Evolutionary conservation across 2,329 filamentous ascomycete genomes (phyloP), one percentile per base, ranked within the genome.

Genomic region (Magnaporthales sp.): DNA sequence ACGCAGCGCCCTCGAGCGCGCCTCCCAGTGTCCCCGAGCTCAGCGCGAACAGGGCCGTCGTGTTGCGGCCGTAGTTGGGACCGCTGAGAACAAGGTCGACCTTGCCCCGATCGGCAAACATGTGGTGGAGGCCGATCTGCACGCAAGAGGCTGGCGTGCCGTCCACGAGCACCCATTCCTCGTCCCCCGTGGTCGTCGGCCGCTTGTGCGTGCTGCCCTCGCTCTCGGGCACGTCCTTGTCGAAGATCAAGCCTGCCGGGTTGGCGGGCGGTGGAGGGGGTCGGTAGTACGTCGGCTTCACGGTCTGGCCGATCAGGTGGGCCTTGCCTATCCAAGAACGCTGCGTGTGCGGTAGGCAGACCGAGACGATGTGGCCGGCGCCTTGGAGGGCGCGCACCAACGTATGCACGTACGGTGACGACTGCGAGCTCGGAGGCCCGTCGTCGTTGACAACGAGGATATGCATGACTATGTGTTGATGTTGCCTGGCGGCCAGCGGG

Each of bases 311-410:
- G 73, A 98, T 93, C 74, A 98, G 91, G 78, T 98, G 95, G 2
- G 95, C 95, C 82, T 99, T 99, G 72, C 93, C 93, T 73, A 99
- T 98, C 95, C 95, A 99, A 67, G 93, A 97, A 69, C 94, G 89
- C 79, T 99, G 95, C 7, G 89, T 89, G 76, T 97, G 87, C 1
- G 95, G 95, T 15, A 99, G 86, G 70, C 95, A 90, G 64, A 99
- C 93, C 8, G 92, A 96, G 68, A 98, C 92, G n/a, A 81, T 84
- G 78, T 97, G 94, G 8, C 93, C 93, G 32, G 89, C 87, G 67
- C 82, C 78, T 75, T 92, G 87, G 64, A 95, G 87, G 66, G 85
- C 84, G 68, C 86, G 81, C 60, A 93, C 84, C 67, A 94, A 84
- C 69, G 86, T 88, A 79, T 92, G 90, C 69, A 94, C 85, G 73